Base-by-base conservation (phyloP, 768 basidiomycete genomes). In the Lentinula raphanica region DNA sequence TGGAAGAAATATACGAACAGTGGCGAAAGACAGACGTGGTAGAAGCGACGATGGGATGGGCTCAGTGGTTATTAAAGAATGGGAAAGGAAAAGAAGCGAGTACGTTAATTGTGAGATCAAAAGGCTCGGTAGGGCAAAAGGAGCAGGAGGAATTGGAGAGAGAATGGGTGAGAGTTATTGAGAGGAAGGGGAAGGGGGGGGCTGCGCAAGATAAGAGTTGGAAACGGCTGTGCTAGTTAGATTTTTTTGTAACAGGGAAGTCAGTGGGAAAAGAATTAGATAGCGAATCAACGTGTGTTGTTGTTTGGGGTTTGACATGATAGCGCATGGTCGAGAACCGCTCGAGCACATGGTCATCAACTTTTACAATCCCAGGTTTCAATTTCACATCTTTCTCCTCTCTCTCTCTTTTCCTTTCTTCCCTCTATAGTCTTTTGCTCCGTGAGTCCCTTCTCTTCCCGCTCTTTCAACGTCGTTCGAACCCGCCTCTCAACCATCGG, bases 31-130 rank as follows among this genome's bases (percentile, higher is more conserved):
- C 67, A 53, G 76, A 79, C 29, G 62, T 56, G 17, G 66, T 71
- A 45, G 70, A 67, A 56, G 79, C 81, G 39, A 68, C 71, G 35
- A 60, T 74, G 48, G 71, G 65, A 58, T 83, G 79, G 78, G 80
- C 76, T 15, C 63, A 64, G 55, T 84, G 83, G 54, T 29, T 56
- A 35, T 6, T 42, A 27, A 56, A 45, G 29, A 56, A 56, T 53
- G 78, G 75, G 32, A 65, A 70, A 54, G 80, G 78, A 36, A 69
- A 66, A 50, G 75, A 72, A 60, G 80, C 76, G 56, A 70, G 68
- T 36, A 70, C 62, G 42, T 66, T 74, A 40, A 68, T 82, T 48
- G 69, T 67, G 39, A 66, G 64, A 54, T 71, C 66, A 59, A 65
- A 68, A 64, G 61, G 64, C 44, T 68, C 65, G 56, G 61, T 71